Base-by-base conservation (phyloP, 257 asterid genomes). In the Nicotiana otophora region DNA sequence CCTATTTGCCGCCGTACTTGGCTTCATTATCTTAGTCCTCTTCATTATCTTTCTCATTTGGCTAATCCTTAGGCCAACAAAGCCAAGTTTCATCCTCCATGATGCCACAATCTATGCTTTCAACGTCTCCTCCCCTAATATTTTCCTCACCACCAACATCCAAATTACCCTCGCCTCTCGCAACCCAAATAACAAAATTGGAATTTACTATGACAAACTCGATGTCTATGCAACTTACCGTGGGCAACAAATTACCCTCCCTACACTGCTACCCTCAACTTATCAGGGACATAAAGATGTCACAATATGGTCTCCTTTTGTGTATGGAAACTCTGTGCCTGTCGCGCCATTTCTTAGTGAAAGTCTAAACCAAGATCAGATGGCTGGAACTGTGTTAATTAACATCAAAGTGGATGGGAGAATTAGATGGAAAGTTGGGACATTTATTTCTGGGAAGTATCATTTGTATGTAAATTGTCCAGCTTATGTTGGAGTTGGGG, bases 211-310 rank as follows among this genome's bases (percentile, higher is more conserved):
- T 84, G 92, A 91, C 78, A 75, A 33, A 66, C 65, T 89, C 64
- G 85, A 91, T 84, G 91, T 91, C 30, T 91, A 89, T 85, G 91
- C 91, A 82, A 26, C 91, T 81, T 91, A 91, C 84, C 92, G 86
- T 80, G 62, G 87, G 86, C 92, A 91, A 86, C 93, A 91, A 62
- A 86, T 91, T 81, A 91, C 93, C 33, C 90, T 88, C 78, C 88
- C 88, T 34, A 86, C 92, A 12, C 84, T 82, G 51, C 82, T 91
- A 8, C 92, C 91, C 7, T 9, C 86, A 5, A 68, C 87, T 3
- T 91, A 91, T 48, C 94, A 91, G 82, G 92, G 92, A 7, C 93
- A 91, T 85, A 90, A 87, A 51, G 95, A 91, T 36, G 60, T 82
- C 82, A 78, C 87, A 33, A 87, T 91, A 15, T 91, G 95, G 93